phyloP scores from a whole-genome alignment of 2,329 filamentous ascomycete genomes.

The Hortaea sp. region DNA sequence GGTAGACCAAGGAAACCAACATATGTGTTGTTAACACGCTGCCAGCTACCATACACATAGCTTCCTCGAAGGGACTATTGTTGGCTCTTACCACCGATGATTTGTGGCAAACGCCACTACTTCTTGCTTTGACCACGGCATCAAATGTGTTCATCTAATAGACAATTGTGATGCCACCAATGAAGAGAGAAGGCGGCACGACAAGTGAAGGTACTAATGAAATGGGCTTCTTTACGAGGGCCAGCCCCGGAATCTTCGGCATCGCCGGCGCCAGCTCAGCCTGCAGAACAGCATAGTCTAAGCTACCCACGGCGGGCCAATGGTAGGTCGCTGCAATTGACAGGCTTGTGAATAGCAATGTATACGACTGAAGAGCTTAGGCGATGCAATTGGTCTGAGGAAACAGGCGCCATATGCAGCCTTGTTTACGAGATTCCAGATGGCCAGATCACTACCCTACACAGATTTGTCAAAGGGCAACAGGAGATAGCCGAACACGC shows the following conservation, averaged over 20 bases:
- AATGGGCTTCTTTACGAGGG: slow-evolving; percentile 45
- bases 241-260: background rate
- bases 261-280: background rate
- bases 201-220: slow-evolving; percentile 50
- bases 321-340: slow-evolving; percentile 46
- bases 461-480: too few relatives aligned
- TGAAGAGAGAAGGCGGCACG: slow-evolving; percentile 35
- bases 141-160: slow-evolving; percentile 44
- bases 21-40: too few relatives aligned
- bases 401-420: too few relatives aligned
- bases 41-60: too few relatives aligned
- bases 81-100: too few relatives aligned
- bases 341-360: slow-evolving; percentile 21
- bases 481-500: too few relatives aligned
- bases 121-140: slow-evolving; percentile 38
- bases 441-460: too few relatives aligned
- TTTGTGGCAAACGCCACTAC: background rate
- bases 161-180: slow-evolving; percentile 48
- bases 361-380: too few relatives aligned
- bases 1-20: too few relatives aligned
- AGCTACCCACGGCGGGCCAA: slow-evolving; percentile 50
- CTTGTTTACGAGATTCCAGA: too few relatives aligned
- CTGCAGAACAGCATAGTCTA: slow-evolving; percentile 40
- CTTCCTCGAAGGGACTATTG: too few relatives aligned
- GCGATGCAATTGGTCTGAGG: too few relatives aligned